phyloP scores from a whole-genome alignment of 2,329 filamentous ascomycete genomes.

The Aspergillus sp. region DNA sequence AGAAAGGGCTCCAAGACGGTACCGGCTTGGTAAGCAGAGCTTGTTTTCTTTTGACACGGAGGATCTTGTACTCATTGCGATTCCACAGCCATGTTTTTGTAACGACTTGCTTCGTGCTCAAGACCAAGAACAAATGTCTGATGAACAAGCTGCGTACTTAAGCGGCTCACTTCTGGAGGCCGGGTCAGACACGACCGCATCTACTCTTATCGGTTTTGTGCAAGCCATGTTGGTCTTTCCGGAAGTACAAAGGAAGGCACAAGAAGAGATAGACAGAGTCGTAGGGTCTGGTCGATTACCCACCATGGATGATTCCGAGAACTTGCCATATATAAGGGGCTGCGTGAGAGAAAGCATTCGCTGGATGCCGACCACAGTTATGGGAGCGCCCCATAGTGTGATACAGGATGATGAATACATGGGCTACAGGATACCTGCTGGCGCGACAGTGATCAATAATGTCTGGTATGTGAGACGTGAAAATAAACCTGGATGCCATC shows the following conservation, averaged over 20 bases:
- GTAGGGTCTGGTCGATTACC: background rate
- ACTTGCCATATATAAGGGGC: background rate
- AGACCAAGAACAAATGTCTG: background rate
- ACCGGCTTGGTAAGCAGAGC: background rate
- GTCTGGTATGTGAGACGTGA: background rate
- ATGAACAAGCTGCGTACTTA: background rate
- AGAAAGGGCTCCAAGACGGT: background rate
- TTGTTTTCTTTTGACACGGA: too few species aligned
- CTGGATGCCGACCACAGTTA: background rate
- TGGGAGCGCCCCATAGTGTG: background rate
- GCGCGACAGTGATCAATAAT: background rate
- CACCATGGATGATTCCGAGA: background rate
- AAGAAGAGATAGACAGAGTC: conserved; percentile 10
- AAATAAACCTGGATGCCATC: too few species aligned
- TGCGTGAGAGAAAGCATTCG: background rate
- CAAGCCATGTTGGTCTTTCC: conserved; percentile 13
- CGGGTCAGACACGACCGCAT: conserved; percentile 7
- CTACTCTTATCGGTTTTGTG: conserved; percentile 7
- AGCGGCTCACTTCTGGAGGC: conserved; percentile 12
- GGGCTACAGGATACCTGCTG: background rate
- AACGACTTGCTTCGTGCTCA: background rate
- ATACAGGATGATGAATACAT: background rate
- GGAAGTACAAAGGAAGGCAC: conserved; percentile 9
- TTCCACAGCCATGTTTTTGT: background rate
- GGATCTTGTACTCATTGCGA: background rate